Base-by-base conservation (phyloP, 1,284 basidiomycete genomes). In the Neotropicomus parvogracilis region DNA sequence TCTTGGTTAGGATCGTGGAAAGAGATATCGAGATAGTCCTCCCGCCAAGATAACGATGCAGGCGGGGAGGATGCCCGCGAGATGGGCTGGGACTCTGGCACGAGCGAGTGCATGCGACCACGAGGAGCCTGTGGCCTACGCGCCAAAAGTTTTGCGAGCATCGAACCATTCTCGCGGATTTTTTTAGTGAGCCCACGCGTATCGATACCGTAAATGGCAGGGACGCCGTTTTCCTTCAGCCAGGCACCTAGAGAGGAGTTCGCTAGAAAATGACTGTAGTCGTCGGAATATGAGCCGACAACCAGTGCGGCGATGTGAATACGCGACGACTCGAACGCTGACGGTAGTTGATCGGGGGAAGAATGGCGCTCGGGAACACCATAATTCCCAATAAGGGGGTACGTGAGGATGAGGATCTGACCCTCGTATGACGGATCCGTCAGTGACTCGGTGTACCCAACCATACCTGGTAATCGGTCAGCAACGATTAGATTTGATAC, bases 401-500 rank as follows among this genome's bases (percentile, higher is more conserved):
- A 99, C 6, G 97, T 99, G 58, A 99, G 79, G 53, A 99, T 86
- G 52, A 99, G 85, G 64, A 99, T 99, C 71, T 99, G 97, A 43
- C 94, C 94, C 69, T 95, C 88, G 73, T 99, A 99, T 3, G 97
- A 99, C 14, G 97, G 97, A 70, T 99, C 97, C 42, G 97, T 99
- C 56, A 99, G 76, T 14, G 97, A 98, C 67, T 99, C 97, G 52
- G 94, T 95, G 71, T 99, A 99, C 39, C 97, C 97, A 54, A 99
- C 94, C 95, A 99, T 97, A 50, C 95, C 95, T 97, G 65, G 50
- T 46, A 37, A 17, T 24, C 32, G 34, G 48, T 48, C 52, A 40
- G 46, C 48, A 28, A 40, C 43, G 54, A 33, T 47, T 27, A 40
- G 28, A 40, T 31, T 20, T 2, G 13, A 42, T 24, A 50, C 17